Base-by-base conservation (phyloP, 2,329 filamentous ascomycete species). In the Diplocarpon mali region DNA sequence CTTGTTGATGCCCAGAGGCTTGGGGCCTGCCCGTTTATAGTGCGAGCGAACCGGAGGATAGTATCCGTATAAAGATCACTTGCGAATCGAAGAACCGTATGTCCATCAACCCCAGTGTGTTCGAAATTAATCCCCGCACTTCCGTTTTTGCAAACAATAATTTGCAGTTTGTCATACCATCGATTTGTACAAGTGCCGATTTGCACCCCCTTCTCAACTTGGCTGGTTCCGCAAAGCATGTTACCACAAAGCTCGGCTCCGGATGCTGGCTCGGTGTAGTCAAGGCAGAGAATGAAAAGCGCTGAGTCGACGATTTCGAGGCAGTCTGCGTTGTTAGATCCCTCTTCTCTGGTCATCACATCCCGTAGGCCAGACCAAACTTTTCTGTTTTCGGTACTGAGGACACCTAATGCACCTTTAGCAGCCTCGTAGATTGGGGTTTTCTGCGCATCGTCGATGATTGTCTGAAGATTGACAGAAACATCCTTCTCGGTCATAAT, bases 101-200 rank as follows among this genome's bases (percentile, higher is more conserved):
- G 92, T 1, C 92, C 92, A 59, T 98, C 92, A 5, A 98, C 90
- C 53, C 92, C 92, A 0, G 92, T 98, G 60, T 98, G 92, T 64
- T 98, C 92, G 58, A 98, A 96, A 67, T 98, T 98, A 76, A 98
- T 96, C 5, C 92, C 92, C 0, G 92, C 92, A 60, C 87, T 95
- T 46, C 92, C 92, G 65, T 96, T 98, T 68, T 95, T 94, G 72
- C 92, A 96, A 40, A 98, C 92, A 44, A 98, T 96, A 51, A 98
- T 95, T 62, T 98, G 92, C 38, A 98, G 72, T 69, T 98, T 98
- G 67, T 98, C 92, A 60, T 98, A 98, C 92, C 92, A 98, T 50
- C 92, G 75, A 65, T 98, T 98, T 12, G 90, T 95, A 67, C 92
- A 98, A 2, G 92, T 96, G 27, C 92, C 92, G 36, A 95, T 88